Evolutionary conservation across 768 basidiomycete genomes (phyloP), one percentile per base, ranked within the genome.

Genomic region (Boletus vinaceobasis): DNA sequence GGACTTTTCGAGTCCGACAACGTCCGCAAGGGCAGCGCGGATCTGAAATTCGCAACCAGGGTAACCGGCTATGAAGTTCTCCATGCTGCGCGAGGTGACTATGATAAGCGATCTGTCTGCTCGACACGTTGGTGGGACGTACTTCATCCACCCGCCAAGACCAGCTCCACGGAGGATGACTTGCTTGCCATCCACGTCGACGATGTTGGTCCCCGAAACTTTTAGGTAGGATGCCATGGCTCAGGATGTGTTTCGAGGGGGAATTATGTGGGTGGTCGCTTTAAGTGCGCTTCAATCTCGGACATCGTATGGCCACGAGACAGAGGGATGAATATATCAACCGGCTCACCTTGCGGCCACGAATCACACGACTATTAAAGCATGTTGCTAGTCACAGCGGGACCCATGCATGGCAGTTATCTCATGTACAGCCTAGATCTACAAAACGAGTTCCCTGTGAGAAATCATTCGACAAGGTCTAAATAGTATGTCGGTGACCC

Each of bases 101-200:
- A n/a, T 23, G 56, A 49, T 57, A 36, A 55, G 40, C 33, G 13
- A 47, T 33, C 23, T 32, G 37, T 4, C 19, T 19, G 40, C 33
- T 52, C 31, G 26, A 65, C 58, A 57, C 55, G 61, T 36, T 15
- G 17, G 27, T 43, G 37, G 43, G 50, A 79, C 88, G 69, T 63
- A 90, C 88, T 85, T 89, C 85, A 91, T 87, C 88, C 88, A 90
- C 65, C 88, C 88, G 57, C 88, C 88, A 21, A 90, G 73, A n/a
- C 88, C 87, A 50, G 88, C 88, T 21, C 89, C 89, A 43, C 84
- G 74, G 50, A 88, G 75, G 54, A 86, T 75, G 55, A 86, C 74
- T 59, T 84, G 78, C 19, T 82, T 75, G 37, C 78, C 82, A 36
- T 79, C 66, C 48, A 76, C 76, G 62, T 86, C 78, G 55, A 86